Evolutionary conservation across 2,329 filamentous ascomycete genomes (phyloP), one percentile per base, ranked within the genome.

Genomic region (Ophioceras dolichostomum): DNA sequence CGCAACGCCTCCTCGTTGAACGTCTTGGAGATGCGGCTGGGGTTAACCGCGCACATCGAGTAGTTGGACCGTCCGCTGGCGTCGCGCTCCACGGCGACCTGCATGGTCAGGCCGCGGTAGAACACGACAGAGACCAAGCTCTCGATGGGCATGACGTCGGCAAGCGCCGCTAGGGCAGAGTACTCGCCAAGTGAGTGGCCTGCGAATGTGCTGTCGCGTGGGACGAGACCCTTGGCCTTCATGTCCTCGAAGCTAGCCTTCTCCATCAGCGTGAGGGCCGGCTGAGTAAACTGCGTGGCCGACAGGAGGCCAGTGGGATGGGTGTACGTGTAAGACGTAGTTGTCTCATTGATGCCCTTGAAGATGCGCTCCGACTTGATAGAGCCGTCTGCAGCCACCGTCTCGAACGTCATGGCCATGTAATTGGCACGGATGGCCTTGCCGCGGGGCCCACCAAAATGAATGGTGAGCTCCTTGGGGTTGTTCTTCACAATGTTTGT

Each of bases 401-500:
- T 93, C 68, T 98, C 91, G 61, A 96, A 98, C 34, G 89, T 96
- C 91, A 98, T 98, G 42, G 89, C 80, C 83, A 96, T 96, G 70
- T 98, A 98, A 64, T 98, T 98, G 56, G 94, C 83, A 45, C 91
- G 86, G 50, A 98, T 98, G 36, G 86, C 87, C 67, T 96, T 98
- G 55, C 91, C 91, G 41, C 86, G 83, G 43, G 91, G 87, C 34
- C 91, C 91, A 65, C 93, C 91, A 55, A 98, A 98, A 68, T 98
- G 84, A 46, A 98, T 85, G 5, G 93, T 98, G 39, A 98, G 79
- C 65, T 96, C 91, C 70, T 95, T 95, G 45, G 91, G 91, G 64
- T 98, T 98, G 70, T 96, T 98, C 72, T 87, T 93, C 60, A 98
- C 91, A 53, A 98, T 98, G 62, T 96, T 88, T 56, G 88, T 94